Percentiles rank a stretch among this genome's conserved stretches.
phyloP scores from a whole-genome alignment of 2,329 filamentous ascomycete species.

The Aureobasidium sp. region DNA sequence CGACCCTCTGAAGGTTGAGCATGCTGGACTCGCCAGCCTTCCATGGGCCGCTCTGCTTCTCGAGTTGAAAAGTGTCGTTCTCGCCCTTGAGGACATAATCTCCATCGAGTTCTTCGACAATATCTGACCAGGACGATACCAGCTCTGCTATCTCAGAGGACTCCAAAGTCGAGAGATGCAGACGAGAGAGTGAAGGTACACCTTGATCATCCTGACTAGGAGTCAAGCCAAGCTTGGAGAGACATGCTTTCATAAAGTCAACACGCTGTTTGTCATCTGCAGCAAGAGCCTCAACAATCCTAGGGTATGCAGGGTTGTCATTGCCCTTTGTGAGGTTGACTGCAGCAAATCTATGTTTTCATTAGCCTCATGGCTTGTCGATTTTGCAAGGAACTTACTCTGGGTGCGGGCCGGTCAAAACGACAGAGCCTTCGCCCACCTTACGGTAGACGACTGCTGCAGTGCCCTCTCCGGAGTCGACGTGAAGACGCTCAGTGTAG shows the following conservation, averaged over 20 bases:
- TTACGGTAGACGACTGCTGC: conserved; percentile 80
- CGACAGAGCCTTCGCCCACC: conserved; percentile 68
- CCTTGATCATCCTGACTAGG: conserved; percentile 62
- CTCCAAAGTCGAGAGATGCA: conserved; percentile 71
- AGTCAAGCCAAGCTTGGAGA: conserved; percentile 74
- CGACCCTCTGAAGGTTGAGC: conserved; percentile 23
- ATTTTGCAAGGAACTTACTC: conserved; percentile 54
- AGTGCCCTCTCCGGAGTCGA: conserved; percentile 64
- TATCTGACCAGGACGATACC: conserved; percentile 58
- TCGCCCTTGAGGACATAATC: conserved; percentile 71
- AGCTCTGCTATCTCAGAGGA: conserved; percentile 60
- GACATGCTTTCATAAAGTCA: conserved; percentile 70
- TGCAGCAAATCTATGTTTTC: conserved; percentile 62
- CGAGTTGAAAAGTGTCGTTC: conserved; percentile 73
- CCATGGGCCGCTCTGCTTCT: conserved; percentile 44
- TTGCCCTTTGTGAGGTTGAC: conserved; percentile 63
- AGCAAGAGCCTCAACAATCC: conserved; percentile 60
- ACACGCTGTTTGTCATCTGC: conserved; percentile 63
- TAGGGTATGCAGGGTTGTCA: conserved; percentile 61
- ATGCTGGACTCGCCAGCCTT: conserved; percentile 26
- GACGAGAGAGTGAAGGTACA: conserved; percentile 70
- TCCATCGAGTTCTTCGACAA: conserved; percentile 48
- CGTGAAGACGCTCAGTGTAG: conserved; percentile 66
- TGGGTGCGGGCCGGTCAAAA: conserved; percentile 85
- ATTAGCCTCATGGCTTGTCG: conserved; percentile 20